Conservation (phyloP, 2,329 filamentous ascomycete genomes). For the Hypoxylon sp. region DNA sequence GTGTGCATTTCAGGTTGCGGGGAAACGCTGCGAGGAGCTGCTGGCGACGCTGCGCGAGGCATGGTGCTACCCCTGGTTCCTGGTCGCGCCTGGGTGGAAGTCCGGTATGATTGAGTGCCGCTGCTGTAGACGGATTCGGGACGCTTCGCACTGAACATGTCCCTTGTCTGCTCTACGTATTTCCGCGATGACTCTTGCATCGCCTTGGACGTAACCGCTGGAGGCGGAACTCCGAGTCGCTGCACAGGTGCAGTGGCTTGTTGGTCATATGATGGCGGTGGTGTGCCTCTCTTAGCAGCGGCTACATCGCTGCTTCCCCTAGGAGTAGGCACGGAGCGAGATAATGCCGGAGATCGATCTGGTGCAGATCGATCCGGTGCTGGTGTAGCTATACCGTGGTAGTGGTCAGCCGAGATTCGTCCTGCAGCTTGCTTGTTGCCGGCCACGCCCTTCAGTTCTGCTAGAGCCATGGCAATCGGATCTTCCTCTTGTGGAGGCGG, state of each 20-base stretch:
- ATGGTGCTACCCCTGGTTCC: constrained; percentile 72
- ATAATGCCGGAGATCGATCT: constrained; percentile 55
- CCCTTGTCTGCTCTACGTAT: constrained; percentile 85
- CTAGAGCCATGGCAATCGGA: constrained; percentile 91
- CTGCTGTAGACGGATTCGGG: constrained; percentile 57
- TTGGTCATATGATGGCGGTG: constrained; percentile 88
- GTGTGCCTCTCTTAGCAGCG: constrained; percentile 78
- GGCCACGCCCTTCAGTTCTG: constrained; percentile 88
- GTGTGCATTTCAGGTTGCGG: constrained; percentile 71
- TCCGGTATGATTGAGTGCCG: constrained; percentile 52
- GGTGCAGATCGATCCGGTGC: constrained; percentile 64
- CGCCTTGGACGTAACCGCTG: constrained; percentile 90
- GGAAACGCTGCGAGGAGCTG: constrained; percentile 73
- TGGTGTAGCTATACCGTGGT: constrained; percentile 92
- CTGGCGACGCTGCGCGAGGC: constrained; percentile 76
- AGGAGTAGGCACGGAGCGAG: constrained; percentile 60
- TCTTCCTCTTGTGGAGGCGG: constrained; percentile 74
- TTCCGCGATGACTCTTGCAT: constrained; percentile 97
- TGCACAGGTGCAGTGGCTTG: constrained; percentile 67
- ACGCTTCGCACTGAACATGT: constrained; percentile 73
- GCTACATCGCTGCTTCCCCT: constrained; percentile 61
- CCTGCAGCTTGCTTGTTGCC: constrained; percentile 82
- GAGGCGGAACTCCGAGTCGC: constrained; percentile 87
- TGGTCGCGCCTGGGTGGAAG: constrained; percentile 64
- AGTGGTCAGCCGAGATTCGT: constrained; percentile 95